A percentile compares a stretch with the other conserved stretches of the same genome.
Evolutionary conservation across 805 yeast genomes (phyloP).

Genomic region (Kodamaea jinghongensis): DNA sequence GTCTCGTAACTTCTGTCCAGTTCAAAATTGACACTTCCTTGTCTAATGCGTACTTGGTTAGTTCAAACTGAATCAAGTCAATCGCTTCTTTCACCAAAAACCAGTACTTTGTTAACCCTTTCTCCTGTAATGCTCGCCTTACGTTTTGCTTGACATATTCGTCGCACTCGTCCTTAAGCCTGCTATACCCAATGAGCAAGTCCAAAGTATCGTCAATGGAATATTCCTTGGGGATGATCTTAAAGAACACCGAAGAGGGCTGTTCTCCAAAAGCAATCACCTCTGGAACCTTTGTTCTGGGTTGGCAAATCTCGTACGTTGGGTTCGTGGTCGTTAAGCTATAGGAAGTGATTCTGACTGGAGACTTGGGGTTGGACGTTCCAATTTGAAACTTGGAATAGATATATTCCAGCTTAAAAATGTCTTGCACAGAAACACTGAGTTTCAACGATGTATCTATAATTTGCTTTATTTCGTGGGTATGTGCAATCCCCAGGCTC

Average conservation of each 20-base stretch:
- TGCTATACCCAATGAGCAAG: slow-evolving; percentile 45
- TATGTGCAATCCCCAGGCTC: slow-evolving; percentile 17
- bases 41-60: slow-evolving; percentile 28
- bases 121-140: slow-evolving; percentile 14
- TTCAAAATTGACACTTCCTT: slow-evolving; percentile 19
- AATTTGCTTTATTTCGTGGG: slow-evolving; percentile 25
- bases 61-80: slow-evolving; percentile 24
- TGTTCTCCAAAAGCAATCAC: slow-evolving; percentile 66
- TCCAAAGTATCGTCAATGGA: slow-evolving; percentile 35
- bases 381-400: slow-evolving; percentile 71
- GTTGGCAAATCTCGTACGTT: slow-evolving; percentile 23
- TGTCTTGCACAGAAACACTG: slow-evolving; percentile 80
- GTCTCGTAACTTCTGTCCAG: slow-evolving; percentile 13
- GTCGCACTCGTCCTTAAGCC: slow-evolving; percentile 45
- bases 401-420: slow-evolving; percentile 54
- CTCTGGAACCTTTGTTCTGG: slow-evolving; percentile 16
- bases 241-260: slow-evolving; percentile 61
- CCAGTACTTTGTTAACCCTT: slow-evolving; percentile 18
- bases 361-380: slow-evolving; percentile 48
- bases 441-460: slow-evolving; percentile 57
- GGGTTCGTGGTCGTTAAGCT: slow-evolving; percentile 30
- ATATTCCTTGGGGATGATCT: slow-evolving; percentile 33
- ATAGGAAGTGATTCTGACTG: slow-evolving; percentile 52
- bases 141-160: slow-evolving; percentile 13
- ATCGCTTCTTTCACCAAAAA: slow-evolving; percentile 21